These are phyloP conservation scores for Boletus vermiculosoides DNA, from an alignment of 768 basidiomycete genomes.

Conservation along the genomic window DNA sequence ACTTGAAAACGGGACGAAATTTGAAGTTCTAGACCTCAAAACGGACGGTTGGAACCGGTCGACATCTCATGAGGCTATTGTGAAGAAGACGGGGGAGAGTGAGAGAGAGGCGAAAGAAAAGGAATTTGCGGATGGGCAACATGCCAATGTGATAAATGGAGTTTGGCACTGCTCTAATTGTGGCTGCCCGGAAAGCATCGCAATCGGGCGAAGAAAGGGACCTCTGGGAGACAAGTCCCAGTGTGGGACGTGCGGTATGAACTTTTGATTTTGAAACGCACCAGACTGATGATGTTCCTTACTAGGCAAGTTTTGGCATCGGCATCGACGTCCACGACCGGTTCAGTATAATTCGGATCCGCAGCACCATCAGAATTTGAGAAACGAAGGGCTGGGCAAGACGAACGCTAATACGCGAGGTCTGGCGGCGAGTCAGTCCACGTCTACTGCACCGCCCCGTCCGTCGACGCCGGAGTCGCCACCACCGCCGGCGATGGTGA, in stretches of 20 bases:
- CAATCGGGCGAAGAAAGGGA: constrained; percentile 83
- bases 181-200: constrained; percentile 85
- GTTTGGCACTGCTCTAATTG: constrained; percentile 96
- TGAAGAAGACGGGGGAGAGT: constrained; percentile 68
- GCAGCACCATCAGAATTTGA: constrained; percentile 61
- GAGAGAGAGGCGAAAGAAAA: constrained; percentile 83
- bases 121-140: constrained; percentile 81
- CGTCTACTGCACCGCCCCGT: constrained; percentile 19
- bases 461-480: constrained; percentile 28
- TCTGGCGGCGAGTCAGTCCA: constrained; percentile 24
- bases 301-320: constrained; percentile 86
- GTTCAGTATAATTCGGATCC: constrained; percentile 77
- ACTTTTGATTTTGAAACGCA: constrained; percentile 1
- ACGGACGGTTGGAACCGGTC: too few relatives aligned
- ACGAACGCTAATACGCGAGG: constrained; percentile 52
- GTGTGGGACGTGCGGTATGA: constrained; percentile 85
- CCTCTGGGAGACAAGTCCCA: constrained; percentile 88
- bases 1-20: too few relatives aligned
- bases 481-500: constrained; percentile 7
- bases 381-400: constrained; percentile 58
- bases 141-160: constrained; percentile 77
- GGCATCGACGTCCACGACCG: constrained; percentile 77
- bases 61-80: too few relatives aligned
- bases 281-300: constrained; percentile 1
- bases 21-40: too few relatives aligned